Evolutionary conservation across 257 asterid genomes (phyloP).

Genomic region (Mentha longifolia): DNA sequence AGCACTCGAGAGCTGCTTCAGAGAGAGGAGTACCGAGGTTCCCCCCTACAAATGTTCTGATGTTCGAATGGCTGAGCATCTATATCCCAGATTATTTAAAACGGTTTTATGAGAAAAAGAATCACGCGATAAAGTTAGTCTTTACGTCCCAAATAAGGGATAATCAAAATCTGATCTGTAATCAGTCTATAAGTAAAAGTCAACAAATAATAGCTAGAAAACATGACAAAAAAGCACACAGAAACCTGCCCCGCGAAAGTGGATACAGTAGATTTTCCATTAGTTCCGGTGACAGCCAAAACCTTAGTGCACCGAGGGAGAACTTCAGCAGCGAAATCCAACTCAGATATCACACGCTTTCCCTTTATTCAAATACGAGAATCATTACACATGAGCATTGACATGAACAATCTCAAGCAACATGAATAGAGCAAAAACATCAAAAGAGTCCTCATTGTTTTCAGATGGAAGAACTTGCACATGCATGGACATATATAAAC

Average conservation of each 20-base stretch:
- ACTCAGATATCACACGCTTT: constrained; percentile 45
- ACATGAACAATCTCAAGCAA: constrained; percentile 5
- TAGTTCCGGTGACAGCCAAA: constrained; percentile 51
- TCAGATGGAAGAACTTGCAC: no score
- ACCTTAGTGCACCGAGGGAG: constrained; percentile 41
- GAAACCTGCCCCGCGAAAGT: constrained; percentile 49
- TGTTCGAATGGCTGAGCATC: constrained; percentile 41
- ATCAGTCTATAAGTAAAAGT: no score
- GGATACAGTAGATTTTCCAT: constrained; percentile 51
- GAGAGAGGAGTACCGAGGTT: constrained; percentile 55
- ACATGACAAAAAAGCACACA: background rate
- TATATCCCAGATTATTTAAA: constrained; percentile 17
- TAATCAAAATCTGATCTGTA: no score
- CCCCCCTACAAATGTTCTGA: constrained; percentile 42
- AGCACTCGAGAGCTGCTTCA: constrained; percentile 43
- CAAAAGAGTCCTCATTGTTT: no score
- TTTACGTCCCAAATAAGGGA: background rate
- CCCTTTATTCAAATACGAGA: constrained; percentile 33
- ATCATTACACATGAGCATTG: background rate
- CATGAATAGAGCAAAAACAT: no score
- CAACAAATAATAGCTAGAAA: no score
- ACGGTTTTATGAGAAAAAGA: background rate
- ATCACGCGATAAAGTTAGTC: background rate
- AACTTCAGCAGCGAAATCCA: constrained; percentile 49
- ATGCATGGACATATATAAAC: no score